Evolutionary conservation across 495 filamentous ascomycete genomes (phyloP).

Genomic region (Lasiosphaeria ovina): DNA sequence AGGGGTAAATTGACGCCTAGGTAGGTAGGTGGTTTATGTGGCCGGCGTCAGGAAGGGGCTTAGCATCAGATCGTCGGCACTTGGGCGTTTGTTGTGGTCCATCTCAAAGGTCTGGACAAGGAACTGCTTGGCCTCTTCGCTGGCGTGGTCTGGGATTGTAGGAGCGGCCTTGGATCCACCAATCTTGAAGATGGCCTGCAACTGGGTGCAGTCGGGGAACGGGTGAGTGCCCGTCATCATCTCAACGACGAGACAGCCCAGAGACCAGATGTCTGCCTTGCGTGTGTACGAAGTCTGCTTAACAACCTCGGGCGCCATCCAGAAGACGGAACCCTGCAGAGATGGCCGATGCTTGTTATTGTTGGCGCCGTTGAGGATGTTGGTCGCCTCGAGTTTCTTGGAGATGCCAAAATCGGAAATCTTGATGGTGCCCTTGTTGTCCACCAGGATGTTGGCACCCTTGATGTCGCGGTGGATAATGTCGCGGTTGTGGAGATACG

Average conservation of each 20-base stretch:
- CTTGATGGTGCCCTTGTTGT: conserved; percentile 98
- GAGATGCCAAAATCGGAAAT: conserved; percentile 99
- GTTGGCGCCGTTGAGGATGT: conserved; percentile 55
- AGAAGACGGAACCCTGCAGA: conserved; percentile 95
- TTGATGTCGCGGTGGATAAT: conserved; percentile 99
- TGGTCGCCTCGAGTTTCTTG: conserved; percentile 60
- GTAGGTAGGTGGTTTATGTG: neutral
- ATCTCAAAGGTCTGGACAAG: conserved; percentile 89
- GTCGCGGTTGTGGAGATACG: conserved; percentile 89
- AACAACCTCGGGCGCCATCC: conserved; percentile 99
- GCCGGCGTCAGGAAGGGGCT: conserved; percentile 73
- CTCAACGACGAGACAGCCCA: conserved; percentile 95
- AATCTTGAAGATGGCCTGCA: conserved; percentile 99
- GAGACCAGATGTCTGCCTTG: conserved; percentile 99
- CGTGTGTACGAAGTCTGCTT: conserved; percentile 96
- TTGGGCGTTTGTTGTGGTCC: conserved; percentile 87
- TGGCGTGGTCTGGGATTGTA: conserved; percentile 83
- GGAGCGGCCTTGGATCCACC: conserved; percentile 82
- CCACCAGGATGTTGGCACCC: conserved; percentile 96
- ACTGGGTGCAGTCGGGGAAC: conserved; percentile 93
- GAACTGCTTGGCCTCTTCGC: conserved; percentile 81
- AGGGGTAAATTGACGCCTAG: neutral
- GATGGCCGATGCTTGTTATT: conserved; percentile 83
- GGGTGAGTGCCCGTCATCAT: conserved; percentile 98
- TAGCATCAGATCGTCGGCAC: conserved; percentile 81